Evolutionary conservation across 805 yeast genomes (phyloP), one percentile per base, ranked within the genome.

Genomic region (Kuraishia ogatae): DNA sequence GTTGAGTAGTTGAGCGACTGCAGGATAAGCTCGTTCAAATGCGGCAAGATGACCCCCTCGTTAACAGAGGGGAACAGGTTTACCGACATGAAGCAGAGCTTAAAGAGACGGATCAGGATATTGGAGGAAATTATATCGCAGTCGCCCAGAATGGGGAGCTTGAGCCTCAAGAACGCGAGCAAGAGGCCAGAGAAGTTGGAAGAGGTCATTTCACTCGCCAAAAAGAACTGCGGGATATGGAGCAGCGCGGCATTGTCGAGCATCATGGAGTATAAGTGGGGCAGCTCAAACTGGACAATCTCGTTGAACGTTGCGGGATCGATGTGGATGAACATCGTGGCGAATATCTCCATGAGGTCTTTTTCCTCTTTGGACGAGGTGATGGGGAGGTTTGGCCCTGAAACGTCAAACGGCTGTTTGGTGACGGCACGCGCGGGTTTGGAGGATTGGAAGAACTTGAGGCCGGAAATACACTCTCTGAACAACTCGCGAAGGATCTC

Each of bases 251-350:
- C 87, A 67, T 93, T 94, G 22, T 83, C 79, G 54, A 91, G 72
- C 83, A 90, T 87, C 2, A 89, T 80, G 15, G 87, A 84, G 63
- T 89, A 90, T 68, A 92, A 74, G 62, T 81, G 83, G 22, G 85
- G 88, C 55, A 93, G 75, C 68, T 94, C 97, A 1, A 84, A 77
- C 58, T 84, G 89, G 10, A 91, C 84, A 59, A 94, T 86, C 70
- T 94, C 99, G 66, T 89, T 92, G 70, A 96, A 96, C 0, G 97
- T 88, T 0, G 98, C 91, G 21, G 96, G 92, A 65, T 96, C 99
- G 55, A 96, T 81, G 65, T 90, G 96, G 61, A 91, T 89, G 69
- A 90, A 94, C 62, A 94, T 89, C 1, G 96, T 87, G 0, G 97
- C 97, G 66, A 94, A 83, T 2, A 91, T 85, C 65, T 96, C 99